These are phyloP conservation scores for Ascochyta pisi DNA, from an alignment of 2,329 filamentous ascomycete genomes.

Conservation along the genomic window DNA sequence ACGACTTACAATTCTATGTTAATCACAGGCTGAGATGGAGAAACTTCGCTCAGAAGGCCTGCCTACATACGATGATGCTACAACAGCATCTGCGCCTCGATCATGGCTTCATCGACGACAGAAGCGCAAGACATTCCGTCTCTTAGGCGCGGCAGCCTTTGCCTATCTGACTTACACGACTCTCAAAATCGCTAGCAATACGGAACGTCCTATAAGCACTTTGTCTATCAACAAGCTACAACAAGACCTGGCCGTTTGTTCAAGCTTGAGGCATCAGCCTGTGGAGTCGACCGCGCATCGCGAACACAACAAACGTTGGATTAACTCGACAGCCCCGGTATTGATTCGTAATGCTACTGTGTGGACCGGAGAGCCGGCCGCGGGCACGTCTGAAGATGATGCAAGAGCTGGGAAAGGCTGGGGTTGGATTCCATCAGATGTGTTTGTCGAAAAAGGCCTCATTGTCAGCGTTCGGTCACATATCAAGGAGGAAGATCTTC, in stretches of 20 bases:
- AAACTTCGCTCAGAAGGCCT: constrained; percentile 24
- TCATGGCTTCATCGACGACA: constrained; percentile 25
- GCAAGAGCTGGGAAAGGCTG: constrained; percentile 66
- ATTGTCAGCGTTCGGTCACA: constrained; percentile 61
- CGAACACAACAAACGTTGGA: constrained; percentile 66
- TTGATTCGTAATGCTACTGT: constrained; percentile 71
- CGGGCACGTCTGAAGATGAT: constrained; percentile 61
- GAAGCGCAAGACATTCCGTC: constrained; percentile 26
- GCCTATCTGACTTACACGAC: constrained; percentile 29
- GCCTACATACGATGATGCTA: constrained; percentile 35
- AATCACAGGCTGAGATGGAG: constrained; percentile 20
- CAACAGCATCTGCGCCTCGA: constrained; percentile 8
- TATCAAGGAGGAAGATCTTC: constrained; percentile 47
- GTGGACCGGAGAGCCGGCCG: constrained; percentile 68
- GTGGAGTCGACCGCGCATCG: constrained; percentile 63
- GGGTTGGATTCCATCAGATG: constrained; percentile 66
- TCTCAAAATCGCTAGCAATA: constrained; percentile 26
- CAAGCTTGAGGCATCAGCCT: constrained; percentile 62
- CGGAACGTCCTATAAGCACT: constrained; percentile 15
- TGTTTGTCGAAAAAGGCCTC: constrained; percentile 67
- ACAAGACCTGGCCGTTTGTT: constrained; percentile 63
- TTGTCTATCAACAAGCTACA: constrained; percentile 63
- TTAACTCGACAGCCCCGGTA: constrained; percentile 65
- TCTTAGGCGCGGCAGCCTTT: constrained; percentile 27
- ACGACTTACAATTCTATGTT: neutral